Evolutionary conservation across 2,329 filamentous ascomycete species (phyloP), one percentile per base, ranked within the genome.

Genomic region (Trichophyton mentagrophytes): DNA sequence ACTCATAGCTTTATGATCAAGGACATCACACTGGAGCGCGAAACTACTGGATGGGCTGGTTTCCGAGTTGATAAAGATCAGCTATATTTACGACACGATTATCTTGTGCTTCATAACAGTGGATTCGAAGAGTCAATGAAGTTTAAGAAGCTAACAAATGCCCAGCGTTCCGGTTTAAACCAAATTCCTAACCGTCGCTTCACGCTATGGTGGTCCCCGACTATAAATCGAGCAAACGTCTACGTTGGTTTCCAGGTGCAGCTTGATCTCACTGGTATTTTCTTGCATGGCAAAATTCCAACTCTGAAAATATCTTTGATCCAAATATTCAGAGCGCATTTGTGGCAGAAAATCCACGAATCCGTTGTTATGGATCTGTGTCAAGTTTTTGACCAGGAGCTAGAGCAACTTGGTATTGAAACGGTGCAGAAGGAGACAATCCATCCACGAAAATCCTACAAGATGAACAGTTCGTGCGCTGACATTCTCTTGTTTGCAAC

Each of bases 331-430:
- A 87, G 93, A 72, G 93, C 95, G 59, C 93, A 99, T 83, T 85
- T 99, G 79, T 99, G 93, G 93, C 93, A 99, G 74, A 99, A 99
- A 80, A 97, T 99, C 55, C 95, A 99, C 74, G 93, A 99, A 75
- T 95, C 89, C 0, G 91, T 97, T 0, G 92, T 96, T 38, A 99
- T 99, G 93, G 93, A 99, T 80, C 76, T 99, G 70, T 97, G 93
- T 68, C 95, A 99, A 72, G 93, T 99, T 13, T 96, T 99, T 67
- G 93, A 99, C 67, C 92, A 97, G 70, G 93, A 99, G 72, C 78
- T 99, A 49, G 93, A 99, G 73, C 90, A 93, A 36, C 80, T 99
- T 3, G 91, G 91, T 40, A 96, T 99, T 62, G 93, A 99, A 75
- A 95, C 90, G 1, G 93, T 97, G 3, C 93, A 99, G 72, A 99